Percentiles rank a stretch among this genome's conserved stretches.
phyloP scores from a whole-genome alignment of 495 filamentous ascomycete genomes.

The Amniculicola lignicola region DNA sequence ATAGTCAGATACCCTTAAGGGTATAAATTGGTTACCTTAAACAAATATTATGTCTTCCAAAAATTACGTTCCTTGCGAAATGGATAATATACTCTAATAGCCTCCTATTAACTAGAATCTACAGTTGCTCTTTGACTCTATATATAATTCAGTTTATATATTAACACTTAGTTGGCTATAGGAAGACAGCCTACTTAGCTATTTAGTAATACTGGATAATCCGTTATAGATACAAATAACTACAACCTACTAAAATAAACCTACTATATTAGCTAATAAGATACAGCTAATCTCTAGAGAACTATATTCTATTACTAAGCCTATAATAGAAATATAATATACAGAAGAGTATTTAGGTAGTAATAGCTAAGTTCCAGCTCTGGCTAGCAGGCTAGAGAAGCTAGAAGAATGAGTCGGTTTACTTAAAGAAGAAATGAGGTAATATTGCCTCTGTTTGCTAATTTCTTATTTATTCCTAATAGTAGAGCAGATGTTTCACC shows the following conservation, averaged over 20 bases:
- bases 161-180: not conserved
- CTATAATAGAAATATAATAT: not conserved
- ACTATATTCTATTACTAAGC: not conserved
- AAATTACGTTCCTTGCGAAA: not conserved
- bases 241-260: not conserved
- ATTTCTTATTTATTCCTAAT: not conserved
- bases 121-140: not conserved
- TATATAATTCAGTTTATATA: not conserved
- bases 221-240: not conserved
- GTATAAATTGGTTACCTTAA: not conserved
- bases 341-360: not conserved
- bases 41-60: not conserved
- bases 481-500: not conserved
- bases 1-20: not conserved
- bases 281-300: not conserved
- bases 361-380: not conserved
- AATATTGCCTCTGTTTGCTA: not conserved
- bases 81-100: not conserved
- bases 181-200: not conserved
- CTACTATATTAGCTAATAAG: not conserved
- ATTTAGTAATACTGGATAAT: not conserved
- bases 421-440: not conserved
- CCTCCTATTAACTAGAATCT: not conserved
- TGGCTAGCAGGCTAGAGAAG: not conserved
- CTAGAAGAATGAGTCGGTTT: not conserved